These are phyloP conservation scores for Daldinia grandis DNA, from an alignment of 495 filamentous ascomycete genomes.

Conservation along the genomic window DNA sequence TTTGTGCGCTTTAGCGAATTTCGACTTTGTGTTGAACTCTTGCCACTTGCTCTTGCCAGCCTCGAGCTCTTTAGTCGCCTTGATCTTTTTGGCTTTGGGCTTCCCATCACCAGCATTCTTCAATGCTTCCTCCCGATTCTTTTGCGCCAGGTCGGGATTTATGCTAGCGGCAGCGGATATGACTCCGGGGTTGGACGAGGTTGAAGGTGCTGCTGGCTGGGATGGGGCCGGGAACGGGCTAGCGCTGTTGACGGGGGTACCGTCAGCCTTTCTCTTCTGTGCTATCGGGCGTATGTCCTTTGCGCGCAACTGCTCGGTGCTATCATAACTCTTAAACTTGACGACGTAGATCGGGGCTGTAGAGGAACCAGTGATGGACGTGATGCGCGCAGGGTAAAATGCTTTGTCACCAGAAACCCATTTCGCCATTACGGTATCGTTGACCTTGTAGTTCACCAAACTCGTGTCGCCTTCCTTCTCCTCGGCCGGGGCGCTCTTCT, in stretches of 20 bases:
- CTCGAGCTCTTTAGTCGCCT: constrained; percentile 88
- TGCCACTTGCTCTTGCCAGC: constrained; percentile 94
- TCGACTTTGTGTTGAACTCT: constrained; percentile 83
- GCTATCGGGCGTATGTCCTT: constrained; percentile 86
- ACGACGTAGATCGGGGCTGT: constrained; percentile 91
- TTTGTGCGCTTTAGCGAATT: constrained; percentile 69
- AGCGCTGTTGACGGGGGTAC: constrained; percentile 64
- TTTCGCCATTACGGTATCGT: constrained; percentile 87
- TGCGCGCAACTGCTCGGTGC: constrained; percentile 81
- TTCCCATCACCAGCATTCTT: constrained; percentile 48
- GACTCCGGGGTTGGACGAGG: constrained; percentile 71
- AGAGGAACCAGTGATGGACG: constrained; percentile 88
- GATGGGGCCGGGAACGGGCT: constrained; percentile 54
- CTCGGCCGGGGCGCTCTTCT: constrained; percentile 58
- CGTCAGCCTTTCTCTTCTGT: constrained; percentile 93
- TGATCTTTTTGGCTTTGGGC: constrained; percentile 74
- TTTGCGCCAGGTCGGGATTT: constrained; percentile 77
- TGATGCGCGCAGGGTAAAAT: constrained; percentile 94
- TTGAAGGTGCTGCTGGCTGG: constrained; percentile 46
- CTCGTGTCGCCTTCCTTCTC: constrained; percentile 55
- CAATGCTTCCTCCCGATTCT: constrained; percentile 60
- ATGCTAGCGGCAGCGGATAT: constrained; percentile 83
- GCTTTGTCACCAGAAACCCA: constrained; percentile 89
- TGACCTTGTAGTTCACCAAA: constrained; percentile 75
- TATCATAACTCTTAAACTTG: constrained; percentile 89